Percentiles rank a stretch among this genome's conserved stretches.
These are phyloP conservation scores for Aureococcus anophagefferens DNA, from an alignment of 108 stramenopile genomes.

Conservation along the genomic window DNA sequence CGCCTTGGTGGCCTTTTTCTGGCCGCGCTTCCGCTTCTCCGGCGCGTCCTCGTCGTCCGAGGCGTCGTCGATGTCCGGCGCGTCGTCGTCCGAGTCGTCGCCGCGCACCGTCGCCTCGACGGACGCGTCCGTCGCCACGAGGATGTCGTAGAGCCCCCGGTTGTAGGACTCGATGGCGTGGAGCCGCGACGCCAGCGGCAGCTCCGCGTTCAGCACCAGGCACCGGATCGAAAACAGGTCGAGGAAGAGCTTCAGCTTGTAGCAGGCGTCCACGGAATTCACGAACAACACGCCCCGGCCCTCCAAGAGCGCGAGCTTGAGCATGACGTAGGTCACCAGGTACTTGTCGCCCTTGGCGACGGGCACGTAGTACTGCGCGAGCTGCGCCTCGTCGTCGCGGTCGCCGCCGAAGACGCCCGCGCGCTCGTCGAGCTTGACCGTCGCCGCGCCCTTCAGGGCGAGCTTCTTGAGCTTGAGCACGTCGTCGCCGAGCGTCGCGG, in stretches of 20 bases:
- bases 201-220: constrained; percentile 88
- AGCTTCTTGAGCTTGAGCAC: constrained; percentile 78
- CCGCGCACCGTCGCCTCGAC: constrained; percentile 42
- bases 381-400: constrained; percentile 38
- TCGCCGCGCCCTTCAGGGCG: constrained; percentile 81
- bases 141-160: constrained; percentile 94
- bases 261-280: constrained; percentile 79
- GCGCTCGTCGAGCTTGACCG: constrained; percentile 84
- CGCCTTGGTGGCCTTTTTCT: constrained; percentile 36
- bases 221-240: constrained; percentile 93
- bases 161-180: constrained; percentile 95
- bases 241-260: constrained; percentile 87
- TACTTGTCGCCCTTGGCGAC: constrained; percentile 72
- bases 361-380: constrained; percentile 79
- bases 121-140: constrained; percentile 89
- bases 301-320: constrained; percentile 79
- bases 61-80: constrained; percentile 11
- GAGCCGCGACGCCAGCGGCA: constrained; percentile 80
- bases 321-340: constrained; percentile 73
- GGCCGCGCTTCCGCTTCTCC: constrained; percentile 24
- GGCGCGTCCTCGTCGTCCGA: constrained; percentile 33
- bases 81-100: constrained; percentile 8
- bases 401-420: constrained; percentile 28
- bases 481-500: constrained; percentile 86
- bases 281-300: constrained; percentile 96